A percentile compares a stretch with the other conserved stretches of the same genome.
These are phyloP conservation scores for Mycena vulgaris DNA, from an alignment of 768 basidiomycete species.

Conservation along the genomic window DNA sequence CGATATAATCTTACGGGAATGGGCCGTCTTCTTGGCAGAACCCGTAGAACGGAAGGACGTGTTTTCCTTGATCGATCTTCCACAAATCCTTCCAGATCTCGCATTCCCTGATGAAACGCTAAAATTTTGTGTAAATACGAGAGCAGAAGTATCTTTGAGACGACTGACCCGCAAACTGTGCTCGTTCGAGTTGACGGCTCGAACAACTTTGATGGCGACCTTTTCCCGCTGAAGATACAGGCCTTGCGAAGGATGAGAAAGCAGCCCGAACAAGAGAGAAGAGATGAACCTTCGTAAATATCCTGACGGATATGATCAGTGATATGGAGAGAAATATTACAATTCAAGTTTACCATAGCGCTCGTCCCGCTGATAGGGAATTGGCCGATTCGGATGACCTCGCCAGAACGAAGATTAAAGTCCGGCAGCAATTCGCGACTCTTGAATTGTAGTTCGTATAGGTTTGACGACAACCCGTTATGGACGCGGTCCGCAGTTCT, in stretches of 20 bases:
- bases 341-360: conserved; percentile 62
- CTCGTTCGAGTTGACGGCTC: conserved; percentile 65
- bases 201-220: conserved; percentile 70
- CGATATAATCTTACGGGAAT: conserved; percentile 60
- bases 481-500: conserved; percentile 53
- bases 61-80: conserved; percentile 64
- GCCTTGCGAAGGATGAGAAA: conserved; percentile 56
- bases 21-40: conserved; percentile 71
- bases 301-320: conserved; percentile 18
- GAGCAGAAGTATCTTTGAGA: neutral
- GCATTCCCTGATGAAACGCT: conserved; percentile 70
- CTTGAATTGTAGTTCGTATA: conserved; percentile 66
- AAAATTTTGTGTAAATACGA: conserved; percentile 10
- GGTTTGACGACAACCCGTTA: conserved; percentile 61
- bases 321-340: conserved; percentile 26
- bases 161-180: conserved; percentile 58
- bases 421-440: conserved; percentile 65
- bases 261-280: too few species aligned
- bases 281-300: conserved; percentile 36
- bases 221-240: conserved; percentile 67
- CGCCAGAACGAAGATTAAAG: conserved; percentile 65
- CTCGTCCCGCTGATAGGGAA: conserved; percentile 67
- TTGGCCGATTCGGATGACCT: conserved; percentile 64
- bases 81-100: conserved; percentile 70
- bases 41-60: conserved; percentile 73